These are phyloP conservation scores for Pythium biforme DNA, from an alignment of 352 stramenopile genomes.

Conservation along the genomic window DNA sequence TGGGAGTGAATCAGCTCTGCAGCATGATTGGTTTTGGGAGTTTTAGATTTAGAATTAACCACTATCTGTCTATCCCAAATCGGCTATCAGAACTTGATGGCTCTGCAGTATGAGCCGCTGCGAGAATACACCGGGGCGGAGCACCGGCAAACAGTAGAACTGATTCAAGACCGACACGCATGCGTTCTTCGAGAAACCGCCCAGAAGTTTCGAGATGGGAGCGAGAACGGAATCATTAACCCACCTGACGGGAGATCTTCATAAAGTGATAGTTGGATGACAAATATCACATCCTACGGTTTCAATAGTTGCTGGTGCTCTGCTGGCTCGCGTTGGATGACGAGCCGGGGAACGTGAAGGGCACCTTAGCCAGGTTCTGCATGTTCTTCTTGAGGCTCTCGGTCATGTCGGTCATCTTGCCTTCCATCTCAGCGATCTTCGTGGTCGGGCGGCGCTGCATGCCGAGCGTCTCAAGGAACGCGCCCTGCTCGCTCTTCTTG, in stretches of 20 bases:
- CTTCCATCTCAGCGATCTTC: conserved; percentile 81
- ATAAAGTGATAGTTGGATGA: conserved; percentile 15
- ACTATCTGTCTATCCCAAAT: too few relatives aligned
- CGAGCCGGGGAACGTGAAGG: conserved; percentile 56
- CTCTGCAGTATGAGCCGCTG: too few relatives aligned
- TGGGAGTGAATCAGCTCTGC: too few relatives aligned
- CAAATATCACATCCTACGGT: background rate
- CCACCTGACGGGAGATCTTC: conserved; percentile 1
- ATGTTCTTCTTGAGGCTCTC: conserved; percentile 86
- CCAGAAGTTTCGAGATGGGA: conserved; percentile 23
- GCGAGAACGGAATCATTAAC: conserved; percentile 5
- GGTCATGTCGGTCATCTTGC: conserved; percentile 87
- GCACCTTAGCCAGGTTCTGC: conserved; percentile 81
- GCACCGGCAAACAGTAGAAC: too few relatives aligned
- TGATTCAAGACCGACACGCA: conserved; percentile 18
- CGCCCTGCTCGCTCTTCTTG: conserved; percentile 70
- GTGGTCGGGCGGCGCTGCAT: conserved; percentile 61
- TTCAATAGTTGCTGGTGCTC: conserved; percentile 9
- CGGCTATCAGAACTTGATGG: too few relatives aligned
- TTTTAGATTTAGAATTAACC: too few relatives aligned
- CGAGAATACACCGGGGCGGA: too few relatives aligned
- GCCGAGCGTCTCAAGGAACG: conserved; percentile 61
- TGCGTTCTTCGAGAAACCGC: conserved; percentile 1
- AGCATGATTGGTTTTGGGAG: too few relatives aligned
- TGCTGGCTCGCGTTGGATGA: conserved; percentile 15